A percentile compares a stretch with the other conserved stretches of the same genome.
These are phyloP conservation scores for Penicillium fimorum DNA, from an alignment of 495 filamentous ascomycete genomes.

Conservation along the genomic window DNA sequence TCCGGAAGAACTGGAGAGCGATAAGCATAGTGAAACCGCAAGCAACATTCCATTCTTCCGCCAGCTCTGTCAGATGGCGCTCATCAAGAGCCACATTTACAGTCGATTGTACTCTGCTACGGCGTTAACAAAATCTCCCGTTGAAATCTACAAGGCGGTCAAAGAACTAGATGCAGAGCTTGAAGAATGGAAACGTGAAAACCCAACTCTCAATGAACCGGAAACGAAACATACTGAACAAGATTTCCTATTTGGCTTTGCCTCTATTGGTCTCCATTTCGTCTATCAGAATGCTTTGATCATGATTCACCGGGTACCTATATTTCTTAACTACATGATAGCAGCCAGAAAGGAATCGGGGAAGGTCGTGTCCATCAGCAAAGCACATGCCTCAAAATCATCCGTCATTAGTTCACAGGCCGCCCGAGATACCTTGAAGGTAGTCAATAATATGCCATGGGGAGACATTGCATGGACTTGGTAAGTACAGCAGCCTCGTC, in stretches of 20 bases:
- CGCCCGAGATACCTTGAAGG: constrained; percentile 82
- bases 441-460: constrained; percentile 90
- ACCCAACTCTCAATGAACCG: constrained; percentile 71
- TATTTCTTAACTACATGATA: constrained; percentile 83
- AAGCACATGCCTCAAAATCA: constrained; percentile 63
- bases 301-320: constrained; percentile 93
- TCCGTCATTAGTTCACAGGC: constrained; percentile 78
- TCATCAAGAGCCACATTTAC: constrained; percentile 91
- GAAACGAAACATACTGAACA: constrained; percentile 79
- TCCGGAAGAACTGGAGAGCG: constrained; percentile 75
- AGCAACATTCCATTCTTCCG: constrained; percentile 83
- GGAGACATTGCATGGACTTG: constrained; percentile 92
- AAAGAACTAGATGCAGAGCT: constrained; percentile 84
- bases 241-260: constrained; percentile 82
- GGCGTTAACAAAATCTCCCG: constrained; percentile 77
- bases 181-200: constrained; percentile 84
- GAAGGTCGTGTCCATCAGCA: constrained; percentile 35
- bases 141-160: constrained; percentile 82
- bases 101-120: constrained; percentile 84
- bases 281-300: constrained; percentile 94
- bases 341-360: constrained; percentile 11
- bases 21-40: constrained; percentile 64
- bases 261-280: constrained; percentile 84
- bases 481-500: constrained; percentile 49
- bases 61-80: constrained; percentile 79